These are phyloP conservation scores for Canavalia ensiformis DNA, from an alignment of 306 rosid species.

Conservation along the genomic window DNA sequence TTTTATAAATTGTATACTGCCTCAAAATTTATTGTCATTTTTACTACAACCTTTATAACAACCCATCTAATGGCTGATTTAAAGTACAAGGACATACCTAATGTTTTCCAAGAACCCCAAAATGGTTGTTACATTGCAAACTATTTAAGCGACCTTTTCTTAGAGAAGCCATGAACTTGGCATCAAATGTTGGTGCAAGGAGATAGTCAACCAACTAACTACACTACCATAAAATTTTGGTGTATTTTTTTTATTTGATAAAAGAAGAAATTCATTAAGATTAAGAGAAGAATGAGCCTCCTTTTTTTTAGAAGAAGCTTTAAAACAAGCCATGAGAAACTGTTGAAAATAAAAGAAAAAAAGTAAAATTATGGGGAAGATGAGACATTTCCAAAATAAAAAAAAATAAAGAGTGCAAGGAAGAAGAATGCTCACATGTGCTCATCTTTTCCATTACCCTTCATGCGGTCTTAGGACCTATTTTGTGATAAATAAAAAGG, in stretches of 20 bases:
- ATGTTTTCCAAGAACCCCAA: neutral
- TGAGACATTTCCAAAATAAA: slow-evolving; percentile 4
- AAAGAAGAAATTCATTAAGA: slow-evolving; percentile 23
- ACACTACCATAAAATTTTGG: neutral
- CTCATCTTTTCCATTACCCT: neutral
- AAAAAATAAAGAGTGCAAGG: neutral
- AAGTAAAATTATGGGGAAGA: slow-evolving; percentile 10
- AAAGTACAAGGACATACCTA: neutral
- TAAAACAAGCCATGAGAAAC: neutral
- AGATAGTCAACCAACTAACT: neutral
- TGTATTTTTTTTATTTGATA: neutral
- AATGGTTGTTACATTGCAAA: neutral
- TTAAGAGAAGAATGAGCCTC: neutral
- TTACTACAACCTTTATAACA: neutral
- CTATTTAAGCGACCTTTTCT: neutral
- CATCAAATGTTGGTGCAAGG: neutral
- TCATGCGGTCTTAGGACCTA: neutral
- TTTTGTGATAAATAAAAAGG: neutral
- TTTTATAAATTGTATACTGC: slow-evolving; percentile 1
- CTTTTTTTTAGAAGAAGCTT: neutral
- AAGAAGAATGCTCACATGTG: neutral
- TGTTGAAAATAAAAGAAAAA: slow-evolving; percentile 5
- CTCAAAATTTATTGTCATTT: neutral
- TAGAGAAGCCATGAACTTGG: neutral
- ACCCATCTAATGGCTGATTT: neutral